These are phyloP conservation scores for Rhynchospora breviuscula DNA, from an alignment of 176 grass and related monocot genomes.

Conservation along the genomic window DNA sequence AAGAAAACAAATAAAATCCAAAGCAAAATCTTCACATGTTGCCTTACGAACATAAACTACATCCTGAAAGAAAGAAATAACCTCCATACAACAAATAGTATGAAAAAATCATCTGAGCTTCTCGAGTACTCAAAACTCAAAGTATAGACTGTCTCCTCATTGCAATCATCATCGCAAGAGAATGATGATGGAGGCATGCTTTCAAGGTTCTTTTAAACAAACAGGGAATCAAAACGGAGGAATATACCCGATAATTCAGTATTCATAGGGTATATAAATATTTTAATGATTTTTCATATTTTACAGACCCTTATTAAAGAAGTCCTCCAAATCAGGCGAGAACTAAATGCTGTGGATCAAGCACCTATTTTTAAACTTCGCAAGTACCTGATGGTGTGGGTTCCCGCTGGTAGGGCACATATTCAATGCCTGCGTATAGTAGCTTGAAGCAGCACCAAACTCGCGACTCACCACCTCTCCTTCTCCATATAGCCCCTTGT, in stretches of 20 bases:
- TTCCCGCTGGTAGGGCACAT: slow-evolving; percentile 78
- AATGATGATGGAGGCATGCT: neutral
- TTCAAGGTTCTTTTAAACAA: neutral
- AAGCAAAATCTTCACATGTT: neutral
- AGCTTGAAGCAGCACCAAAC: slow-evolving; percentile 74
- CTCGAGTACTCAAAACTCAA: neutral
- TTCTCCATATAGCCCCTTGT: slow-evolving; percentile 82
- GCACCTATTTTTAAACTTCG: neutral
- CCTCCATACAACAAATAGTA: neutral
- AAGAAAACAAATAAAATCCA: neutral
- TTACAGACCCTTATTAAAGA: neutral
- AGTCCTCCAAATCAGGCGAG: neutral
- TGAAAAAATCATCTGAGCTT: neutral
- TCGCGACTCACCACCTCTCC: slow-evolving; percentile 57
- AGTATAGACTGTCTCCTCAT: neutral
- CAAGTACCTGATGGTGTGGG: slow-evolving; percentile 98
- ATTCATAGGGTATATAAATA: neutral
- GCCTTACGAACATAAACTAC: neutral
- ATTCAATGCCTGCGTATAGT: slow-evolving; percentile 73
- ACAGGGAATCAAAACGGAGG: neutral
- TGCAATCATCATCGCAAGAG: neutral
- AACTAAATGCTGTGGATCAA: neutral
- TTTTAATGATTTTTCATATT: neutral
- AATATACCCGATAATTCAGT: neutral
- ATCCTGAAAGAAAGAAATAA: neutral